Evolutionary conservation across 2,329 filamentous ascomycete species (phyloP).

Genomic region (Colletotrichum sp.): DNA sequence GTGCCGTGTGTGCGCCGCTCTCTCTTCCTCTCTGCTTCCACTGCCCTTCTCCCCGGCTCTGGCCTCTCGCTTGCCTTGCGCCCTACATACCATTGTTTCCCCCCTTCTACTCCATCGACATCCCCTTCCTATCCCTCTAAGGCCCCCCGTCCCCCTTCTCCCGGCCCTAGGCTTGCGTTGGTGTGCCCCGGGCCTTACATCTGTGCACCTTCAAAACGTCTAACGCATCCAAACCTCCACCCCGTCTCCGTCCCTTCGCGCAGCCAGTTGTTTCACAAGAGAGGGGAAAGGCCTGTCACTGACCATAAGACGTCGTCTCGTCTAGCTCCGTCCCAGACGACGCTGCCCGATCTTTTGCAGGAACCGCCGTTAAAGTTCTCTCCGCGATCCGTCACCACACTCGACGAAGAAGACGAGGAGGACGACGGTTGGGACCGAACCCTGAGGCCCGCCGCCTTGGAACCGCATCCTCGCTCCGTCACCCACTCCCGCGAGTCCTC

Average conservation of each 20-base stretch:
- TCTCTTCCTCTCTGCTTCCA: neutral
- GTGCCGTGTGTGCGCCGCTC: neutral
- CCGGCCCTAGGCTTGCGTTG: constrained; percentile 1
- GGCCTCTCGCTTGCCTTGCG: neutral
- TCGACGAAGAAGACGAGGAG: constrained; percentile 57
- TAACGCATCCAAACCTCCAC: constrained; percentile 21
- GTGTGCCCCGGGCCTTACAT: constrained; percentile 10
- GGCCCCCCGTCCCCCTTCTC: neutral
- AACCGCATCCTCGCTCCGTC: constrained; percentile 42
- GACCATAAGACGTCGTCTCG: constrained; percentile 22
- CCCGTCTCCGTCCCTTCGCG: constrained; percentile 23
- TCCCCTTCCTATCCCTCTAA: neutral
- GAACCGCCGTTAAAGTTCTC: constrained; percentile 58
- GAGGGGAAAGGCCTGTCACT: constrained; percentile 26
- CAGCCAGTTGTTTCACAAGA: constrained; percentile 34
- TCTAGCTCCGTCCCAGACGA: constrained; percentile 64
- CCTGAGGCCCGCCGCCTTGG: constrained; percentile 50
- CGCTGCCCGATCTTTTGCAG: constrained; percentile 60
- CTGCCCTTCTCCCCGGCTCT: neutral
- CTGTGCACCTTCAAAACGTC: constrained; percentile 24
- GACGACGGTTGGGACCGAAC: constrained; percentile 57
- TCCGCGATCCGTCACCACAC: constrained; percentile 53
- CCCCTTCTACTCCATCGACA: neutral
- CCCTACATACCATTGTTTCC: neutral
- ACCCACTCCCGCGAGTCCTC: constrained; percentile 65